Percentiles rank a stretch among this genome's conserved stretches.
phyloP scores from a whole-genome alignment of 2,329 filamentous ascomycete species.

The Colletotrichum siamense region DNA sequence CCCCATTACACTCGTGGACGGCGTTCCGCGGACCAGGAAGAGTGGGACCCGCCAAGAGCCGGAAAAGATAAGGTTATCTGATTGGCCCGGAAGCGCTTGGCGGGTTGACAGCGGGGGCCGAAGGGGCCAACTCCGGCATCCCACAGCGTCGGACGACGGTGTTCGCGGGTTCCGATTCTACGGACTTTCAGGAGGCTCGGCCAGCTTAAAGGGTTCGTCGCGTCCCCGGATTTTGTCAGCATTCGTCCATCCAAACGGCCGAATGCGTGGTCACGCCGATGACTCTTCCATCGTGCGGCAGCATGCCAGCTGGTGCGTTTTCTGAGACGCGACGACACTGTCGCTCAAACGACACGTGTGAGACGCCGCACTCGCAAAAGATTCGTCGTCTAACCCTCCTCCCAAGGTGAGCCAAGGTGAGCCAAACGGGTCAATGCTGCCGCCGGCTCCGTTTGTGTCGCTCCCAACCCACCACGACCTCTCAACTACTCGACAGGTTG shows the following conservation, averaged over 20 bases:
- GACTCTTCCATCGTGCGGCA: neutral
- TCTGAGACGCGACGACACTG: neutral
- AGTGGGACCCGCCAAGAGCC: neutral
- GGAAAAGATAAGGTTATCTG: neutral
- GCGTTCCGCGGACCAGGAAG: neutral
- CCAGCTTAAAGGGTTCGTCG: neutral
- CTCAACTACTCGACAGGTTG: neutral
- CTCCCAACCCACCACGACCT: neutral
- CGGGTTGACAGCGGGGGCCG: neutral
- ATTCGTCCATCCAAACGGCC: neutral
- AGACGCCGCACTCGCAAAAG: neutral
- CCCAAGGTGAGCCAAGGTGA: neutral
- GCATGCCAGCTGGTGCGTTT: neutral
- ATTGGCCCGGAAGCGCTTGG: conserved; percentile 7
- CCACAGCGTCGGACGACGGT: neutral
- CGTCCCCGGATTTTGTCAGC: neutral
- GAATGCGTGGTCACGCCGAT: neutral
- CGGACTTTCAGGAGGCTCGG: neutral
- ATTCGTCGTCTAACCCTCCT: neutral
- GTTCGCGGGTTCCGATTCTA: conserved; percentile 4
- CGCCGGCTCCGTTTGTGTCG: neutral
- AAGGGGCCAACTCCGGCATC: neutral
- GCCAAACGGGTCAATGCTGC: neutral
- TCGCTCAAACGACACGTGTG: neutral
- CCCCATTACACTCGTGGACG: neutral